Base-by-base conservation (phyloP, 768 basidiomycete genomes). In the Artomyces pyxidatus region DNA sequence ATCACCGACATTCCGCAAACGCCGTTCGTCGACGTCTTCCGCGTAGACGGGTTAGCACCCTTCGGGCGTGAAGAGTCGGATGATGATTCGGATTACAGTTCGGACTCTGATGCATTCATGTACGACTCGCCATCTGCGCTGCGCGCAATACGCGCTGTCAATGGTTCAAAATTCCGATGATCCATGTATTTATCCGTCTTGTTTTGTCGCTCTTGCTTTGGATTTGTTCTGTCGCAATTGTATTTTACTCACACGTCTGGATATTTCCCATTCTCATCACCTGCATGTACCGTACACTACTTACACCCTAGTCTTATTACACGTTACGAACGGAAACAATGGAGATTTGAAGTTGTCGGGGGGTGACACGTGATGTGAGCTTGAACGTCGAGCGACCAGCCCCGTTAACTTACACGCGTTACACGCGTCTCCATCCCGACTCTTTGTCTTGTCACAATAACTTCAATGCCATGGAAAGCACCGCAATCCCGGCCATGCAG, bases 1-100 rank as follows among this genome's bases (percentile, higher is more conserved):
- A 68, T 70, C 8, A 57, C 52, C 23, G 83, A 83, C 56, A 67
- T 75, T 16, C 87, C 87, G 2, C 81, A 81, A 56, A 89, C 87
- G n/a, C 87, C 87, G 3, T 87, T 86, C 67, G 67, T 80, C 9
- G 86, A 88, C 59, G 80, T 84, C 27, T 89, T 89, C 71, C 72
- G 75, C 45, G 76, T 88, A 22, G 73, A 73, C 27, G 46, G 51
- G 22, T 40, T 56, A 45, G 49, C 53, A n/a, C 52, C 59, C 27
- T 61, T 57, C 38, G 41, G 25, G n/a, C 47, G 28, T 10, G 56
- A 51, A 16, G 53, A 52, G 17, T 58, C 56, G 1, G 63, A 65
- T n/a, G 59, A 65, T 6, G 63, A 62, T 28, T 64, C 61, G 17
- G 67, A 64, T 25, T 55, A 53, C 19, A 62, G 61, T 39, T 63